These are phyloP conservation scores for Helenozyma baotianmanensis DNA, from an alignment of 805 yeast genomes.

Conservation along the genomic window DNA sequence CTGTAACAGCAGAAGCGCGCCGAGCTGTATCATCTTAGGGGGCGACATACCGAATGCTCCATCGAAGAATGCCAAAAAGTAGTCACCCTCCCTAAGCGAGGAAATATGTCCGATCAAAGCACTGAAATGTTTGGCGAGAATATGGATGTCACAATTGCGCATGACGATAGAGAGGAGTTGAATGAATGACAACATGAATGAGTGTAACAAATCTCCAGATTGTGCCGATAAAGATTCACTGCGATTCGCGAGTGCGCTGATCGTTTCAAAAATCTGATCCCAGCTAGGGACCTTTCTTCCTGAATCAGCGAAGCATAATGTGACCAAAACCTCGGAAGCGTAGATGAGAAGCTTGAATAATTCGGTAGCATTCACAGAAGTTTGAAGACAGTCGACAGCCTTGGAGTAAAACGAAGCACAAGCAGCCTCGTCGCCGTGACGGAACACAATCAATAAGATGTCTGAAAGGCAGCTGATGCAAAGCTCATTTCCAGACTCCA, in stretches of 20 bases:
- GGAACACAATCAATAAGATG: slow-evolving; percentile 48
- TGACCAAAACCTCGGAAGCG: slow-evolving; percentile 37
- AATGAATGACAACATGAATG: slow-evolving; percentile 25
- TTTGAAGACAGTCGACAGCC: slow-evolving; percentile 18
- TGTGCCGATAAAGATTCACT: no score
- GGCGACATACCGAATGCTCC: slow-evolving; percentile 37
- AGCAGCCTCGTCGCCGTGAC: slow-evolving; percentile 48
- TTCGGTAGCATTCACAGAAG: slow-evolving; percentile 8
- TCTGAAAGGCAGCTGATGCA: slow-evolving; percentile 45
- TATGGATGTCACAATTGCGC: slow-evolving; percentile 51
- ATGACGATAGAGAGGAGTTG: slow-evolving; percentile 47
- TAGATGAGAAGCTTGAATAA: slow-evolving; percentile 5
- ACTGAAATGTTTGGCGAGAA: slow-evolving; percentile 45
- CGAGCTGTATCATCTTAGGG: slow-evolving; percentile 44
- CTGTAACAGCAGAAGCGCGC: slow-evolving; percentile 41
- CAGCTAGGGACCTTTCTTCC: slow-evolving; percentile 61
- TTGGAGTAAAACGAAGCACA: slow-evolving; percentile 42
- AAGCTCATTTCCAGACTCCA: slow-evolving; percentile 3
- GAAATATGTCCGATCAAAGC: slow-evolving; percentile 37
- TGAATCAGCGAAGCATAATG: slow-evolving; percentile 62
- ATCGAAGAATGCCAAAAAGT: slow-evolving; percentile 46
- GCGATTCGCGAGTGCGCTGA: no score
- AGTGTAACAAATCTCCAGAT: no score
- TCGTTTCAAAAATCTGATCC: slow-evolving; percentile 27
- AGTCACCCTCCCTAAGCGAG: slow-evolving; percentile 27